phyloP scores from a whole-genome alignment of 1,139 yeast genomes.

The Yamadazyma jaroonii region DNA sequence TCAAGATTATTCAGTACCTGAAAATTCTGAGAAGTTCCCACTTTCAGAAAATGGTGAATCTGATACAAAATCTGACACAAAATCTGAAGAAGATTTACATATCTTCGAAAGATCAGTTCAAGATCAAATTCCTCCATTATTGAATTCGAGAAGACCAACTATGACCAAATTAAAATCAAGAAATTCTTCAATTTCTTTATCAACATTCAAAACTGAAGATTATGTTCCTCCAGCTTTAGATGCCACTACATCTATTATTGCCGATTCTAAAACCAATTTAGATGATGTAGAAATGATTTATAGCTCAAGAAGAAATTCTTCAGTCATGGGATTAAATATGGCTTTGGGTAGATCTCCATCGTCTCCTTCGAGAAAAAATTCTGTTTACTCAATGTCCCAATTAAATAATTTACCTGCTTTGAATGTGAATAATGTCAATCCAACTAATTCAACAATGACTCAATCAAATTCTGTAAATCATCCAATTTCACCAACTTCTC shows the following conservation, averaged over 20 bases:
- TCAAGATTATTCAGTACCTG: no score
- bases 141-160: slow-evolving; percentile 16
- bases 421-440: neutral
- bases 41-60: neutral
- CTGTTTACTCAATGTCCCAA: slow-evolving; percentile 32
- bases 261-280: slow-evolving; percentile 54
- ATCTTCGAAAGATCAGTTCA: slow-evolving; percentile 67
- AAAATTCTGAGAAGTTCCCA: no score
- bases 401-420: slow-evolving; percentile 1
- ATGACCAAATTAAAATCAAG: slow-evolving; percentile 18
- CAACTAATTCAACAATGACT: neutral
- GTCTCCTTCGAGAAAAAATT: slow-evolving; percentile 31
- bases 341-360: slow-evolving; percentile 54
- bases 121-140: slow-evolving; percentile 26
- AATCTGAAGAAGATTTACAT: slow-evolving; percentile 10
- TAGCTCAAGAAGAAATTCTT: slow-evolving; percentile 56
- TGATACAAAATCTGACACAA: neutral
- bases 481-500: slow-evolving; percentile 27
- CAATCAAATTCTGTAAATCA: slow-evolving; percentile 4
- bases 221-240: slow-evolving; percentile 82
- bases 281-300: slow-evolving; percentile 70
- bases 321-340: slow-evolving; percentile 57
- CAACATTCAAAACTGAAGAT: slow-evolving; percentile 49
- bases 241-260: slow-evolving; percentile 66
- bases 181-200: slow-evolving; percentile 26